These are phyloP conservation scores for Coniochaeta ligniaria DNA, from an alignment of 2,329 filamentous ascomycete genomes.

Conservation along the genomic window DNA sequence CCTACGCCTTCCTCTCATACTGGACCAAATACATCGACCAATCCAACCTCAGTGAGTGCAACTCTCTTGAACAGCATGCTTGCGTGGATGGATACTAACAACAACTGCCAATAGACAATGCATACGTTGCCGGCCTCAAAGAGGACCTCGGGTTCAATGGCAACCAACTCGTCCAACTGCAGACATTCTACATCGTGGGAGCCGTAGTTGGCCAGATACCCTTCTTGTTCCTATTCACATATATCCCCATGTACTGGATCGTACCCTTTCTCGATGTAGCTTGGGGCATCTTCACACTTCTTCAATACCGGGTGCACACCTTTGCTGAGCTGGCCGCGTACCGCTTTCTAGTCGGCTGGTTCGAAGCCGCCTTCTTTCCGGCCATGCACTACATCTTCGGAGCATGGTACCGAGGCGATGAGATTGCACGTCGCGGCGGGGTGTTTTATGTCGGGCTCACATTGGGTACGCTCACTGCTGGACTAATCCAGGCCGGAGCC, in stretches of 20 bases:
- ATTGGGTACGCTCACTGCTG: conserved; percentile 43
- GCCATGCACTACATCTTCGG: conserved; percentile 30
- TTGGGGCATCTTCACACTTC: conserved; percentile 50
- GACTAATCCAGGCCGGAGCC: conserved; percentile 38
- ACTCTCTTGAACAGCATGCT: background rate
- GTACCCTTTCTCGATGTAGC: conserved; percentile 42
- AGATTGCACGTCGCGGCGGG: conserved; percentile 39
- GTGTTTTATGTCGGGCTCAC: conserved; percentile 44
- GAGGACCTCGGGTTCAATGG: conserved; percentile 43
- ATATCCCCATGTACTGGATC: conserved; percentile 37
- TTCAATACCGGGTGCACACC: conserved; percentile 41
- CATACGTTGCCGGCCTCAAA: conserved; percentile 46
- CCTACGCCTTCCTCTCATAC: conserved; percentile 47
- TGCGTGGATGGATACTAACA: background rate
- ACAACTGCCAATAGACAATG: conserved; percentile 35
- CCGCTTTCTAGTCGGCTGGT: conserved; percentile 46
- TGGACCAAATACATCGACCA: conserved; percentile 52
- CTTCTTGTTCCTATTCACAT: conserved; percentile 42
- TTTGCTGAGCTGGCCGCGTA: conserved; percentile 45
- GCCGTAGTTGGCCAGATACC: conserved; percentile 44
- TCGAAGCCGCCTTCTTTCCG: conserved; percentile 37
- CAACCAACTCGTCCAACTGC: conserved; percentile 47
- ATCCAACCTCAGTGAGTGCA: conserved; percentile 39
- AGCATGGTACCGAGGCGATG: conserved; percentile 41
- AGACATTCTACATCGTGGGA: conserved; percentile 44